These are phyloP conservation scores for Microdochium paspali DNA, from an alignment of 2,329 filamentous ascomycete species.

Conservation along the genomic window DNA sequence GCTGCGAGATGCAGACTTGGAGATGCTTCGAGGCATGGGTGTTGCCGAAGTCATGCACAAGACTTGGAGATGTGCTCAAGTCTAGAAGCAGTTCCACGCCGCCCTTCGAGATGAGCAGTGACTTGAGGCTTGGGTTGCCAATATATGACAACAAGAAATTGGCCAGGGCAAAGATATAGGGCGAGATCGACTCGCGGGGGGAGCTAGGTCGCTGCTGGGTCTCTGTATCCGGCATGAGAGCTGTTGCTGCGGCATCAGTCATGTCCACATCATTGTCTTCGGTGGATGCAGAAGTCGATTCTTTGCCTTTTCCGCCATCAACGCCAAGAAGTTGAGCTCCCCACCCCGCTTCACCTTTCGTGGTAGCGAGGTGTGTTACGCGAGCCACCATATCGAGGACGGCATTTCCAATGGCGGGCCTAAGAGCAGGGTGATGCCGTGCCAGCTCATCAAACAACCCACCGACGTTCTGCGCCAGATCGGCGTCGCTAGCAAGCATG, in stretches of 20 bases:
- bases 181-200: slow-evolving; percentile 35
- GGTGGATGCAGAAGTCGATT: slow-evolving; percentile 15
- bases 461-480: slow-evolving; percentile 65
- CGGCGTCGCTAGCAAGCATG: slow-evolving; percentile 65
- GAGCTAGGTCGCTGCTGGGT: slow-evolving; percentile 4
- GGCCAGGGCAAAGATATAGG: slow-evolving; percentile 67
- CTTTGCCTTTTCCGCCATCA: slow-evolving; percentile 33
- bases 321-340: slow-evolving; percentile 70
- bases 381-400: slow-evolving; percentile 82
- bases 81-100: slow-evolving; percentile 80
- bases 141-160: slow-evolving; percentile 71
- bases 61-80: slow-evolving; percentile 70
- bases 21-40: slow-evolving; percentile 60
- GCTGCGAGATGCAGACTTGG: slow-evolving; percentile 62
- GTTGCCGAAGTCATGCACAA: slow-evolving; percentile 65
- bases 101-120: slow-evolving; percentile 65
- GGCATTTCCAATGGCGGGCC: slow-evolving; percentile 71
- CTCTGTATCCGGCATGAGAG: slow-evolving; percentile 8
- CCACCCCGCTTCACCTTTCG: slow-evolving; percentile 60
- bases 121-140: slow-evolving; percentile 62
- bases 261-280: slow-evolving; percentile 53
- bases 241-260: slow-evolving; percentile 39
- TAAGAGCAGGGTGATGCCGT: slow-evolving; percentile 81
- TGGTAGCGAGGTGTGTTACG: slow-evolving; percentile 64
- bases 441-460: slow-evolving; percentile 88